Base-by-base conservation (phyloP, 2,329 filamentous ascomycete genomes). In the Plenodomus tracheiphilus region DNA sequence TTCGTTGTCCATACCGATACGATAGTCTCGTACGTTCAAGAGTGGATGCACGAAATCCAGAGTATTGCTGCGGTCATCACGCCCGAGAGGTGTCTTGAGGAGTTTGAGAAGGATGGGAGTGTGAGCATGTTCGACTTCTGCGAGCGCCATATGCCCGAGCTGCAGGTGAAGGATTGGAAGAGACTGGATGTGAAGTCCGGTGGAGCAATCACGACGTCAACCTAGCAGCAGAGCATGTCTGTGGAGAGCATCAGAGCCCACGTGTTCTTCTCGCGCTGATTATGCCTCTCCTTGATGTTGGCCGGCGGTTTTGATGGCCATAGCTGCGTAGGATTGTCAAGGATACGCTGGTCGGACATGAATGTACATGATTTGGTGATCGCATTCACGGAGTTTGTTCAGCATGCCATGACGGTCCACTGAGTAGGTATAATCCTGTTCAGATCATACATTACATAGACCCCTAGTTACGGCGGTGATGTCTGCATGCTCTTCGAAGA, bases 1-100 rank as follows among this genome's bases (percentile, higher is more conserved):
- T 68, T 56, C 36, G 55, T 71, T 1, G 66, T 70, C 3, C 69
- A 71, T 18, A 64, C 65, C 0, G 54, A 68, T n/a, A 55, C 65
- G 1, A 25, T 41, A 1, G 52, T 56, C 3, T 19, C 41, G 4
- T 48, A 46, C 16, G 56, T 53, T 9, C 43, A 49, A 18, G 39
- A 56, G 10, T 71, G 68, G 68, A 60, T 53, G 36, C 25, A 59
- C 2, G 46, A 56, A 13, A 59, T 62, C 2, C 53, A 59, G 11
- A 63, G 55, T 10, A 59, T 71, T 19, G 58, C 58, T 2, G 63
- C 62, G 28, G 54, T 71, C 18, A 60, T 71, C 6, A 66, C 61
- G 3, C 66, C 66, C 2, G 56, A 62, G 20, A 46, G 54, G 20
- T 69, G 58, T 37, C 48, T 68, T 5, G 39, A 64, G 15, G 62